Conservation (phyloP, 208 protist species). For the Phytomonas serpens region DNA sequence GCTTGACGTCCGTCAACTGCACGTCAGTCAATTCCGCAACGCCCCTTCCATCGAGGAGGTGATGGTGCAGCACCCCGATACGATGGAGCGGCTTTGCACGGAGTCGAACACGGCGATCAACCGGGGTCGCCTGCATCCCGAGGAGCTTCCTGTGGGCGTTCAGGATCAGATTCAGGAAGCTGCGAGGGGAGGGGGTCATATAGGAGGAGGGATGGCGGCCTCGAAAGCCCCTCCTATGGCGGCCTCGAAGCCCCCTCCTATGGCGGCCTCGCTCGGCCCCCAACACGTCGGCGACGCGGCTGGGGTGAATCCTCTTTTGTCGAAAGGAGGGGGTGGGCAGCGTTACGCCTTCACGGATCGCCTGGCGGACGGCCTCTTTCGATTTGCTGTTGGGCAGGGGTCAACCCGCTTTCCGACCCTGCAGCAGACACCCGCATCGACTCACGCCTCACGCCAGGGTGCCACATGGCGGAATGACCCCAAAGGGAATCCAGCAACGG, state of each 20-base stretch:
- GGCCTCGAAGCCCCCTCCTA: not conserved
- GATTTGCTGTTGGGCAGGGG: not conserved
- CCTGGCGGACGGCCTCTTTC: conserved; percentile 4
- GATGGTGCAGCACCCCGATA: conserved; percentile 31
- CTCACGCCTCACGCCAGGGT: not conserved
- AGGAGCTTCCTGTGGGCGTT: not conserved
- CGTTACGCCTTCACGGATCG: conserved; percentile 1
- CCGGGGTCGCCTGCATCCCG: not conserved
- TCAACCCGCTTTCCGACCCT: not conserved
- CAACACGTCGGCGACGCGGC: not conserved
- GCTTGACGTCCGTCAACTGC: conserved; percentile 27
- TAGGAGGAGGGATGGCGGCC: not conserved
- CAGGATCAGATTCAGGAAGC: not conserved
- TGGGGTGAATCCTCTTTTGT: not conserved
- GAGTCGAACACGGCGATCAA: not conserved
- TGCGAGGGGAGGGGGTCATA: not conserved
- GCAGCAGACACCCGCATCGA: not conserved
- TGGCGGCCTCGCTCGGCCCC: not conserved
- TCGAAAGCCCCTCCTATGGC: not conserved
- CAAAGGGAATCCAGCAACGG: not conserved
- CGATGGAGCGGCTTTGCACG: not conserved
- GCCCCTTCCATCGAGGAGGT: conserved; percentile 62
- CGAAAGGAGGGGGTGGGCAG: not conserved
- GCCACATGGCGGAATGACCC: not conserved
- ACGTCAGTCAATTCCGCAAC: conserved; percentile 39